A percentile compares a stretch with the other conserved stretches of the same genome.
phyloP scores from a whole-genome alignment of 1,139 yeast species.

The Yamadazyma friedrichii region DNA sequence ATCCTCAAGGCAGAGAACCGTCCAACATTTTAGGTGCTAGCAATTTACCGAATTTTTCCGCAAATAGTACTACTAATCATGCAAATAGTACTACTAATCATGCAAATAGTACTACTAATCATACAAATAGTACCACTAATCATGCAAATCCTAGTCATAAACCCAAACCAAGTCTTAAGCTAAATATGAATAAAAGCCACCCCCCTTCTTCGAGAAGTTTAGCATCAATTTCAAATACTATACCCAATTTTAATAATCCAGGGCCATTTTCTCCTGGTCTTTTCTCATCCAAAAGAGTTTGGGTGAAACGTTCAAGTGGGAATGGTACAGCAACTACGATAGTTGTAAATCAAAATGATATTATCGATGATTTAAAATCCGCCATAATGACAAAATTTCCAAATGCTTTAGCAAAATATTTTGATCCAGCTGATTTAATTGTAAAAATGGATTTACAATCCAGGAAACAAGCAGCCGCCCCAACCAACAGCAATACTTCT shows the following conservation, averaged over 20 bases:
- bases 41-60: neutral
- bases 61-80: too few species aligned
- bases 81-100: too few species aligned
- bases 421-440: slow-evolving; percentile 69
- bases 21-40: too few species aligned
- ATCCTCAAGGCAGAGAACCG: slow-evolving; percentile 2
- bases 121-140: neutral
- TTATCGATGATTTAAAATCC: slow-evolving; percentile 73
- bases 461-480: slow-evolving; percentile 12
- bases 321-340: slow-evolving; percentile 69
- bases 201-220: slow-evolving; percentile 10
- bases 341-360: slow-evolving; percentile 49
- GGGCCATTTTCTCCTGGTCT: slow-evolving; percentile 19
- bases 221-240: slow-evolving; percentile 13
- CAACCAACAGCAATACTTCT: slow-evolving; percentile 1
- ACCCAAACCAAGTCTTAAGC: slow-evolving; percentile 16
- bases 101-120: neutral
- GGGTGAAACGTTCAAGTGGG: slow-evolving; percentile 61
- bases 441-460: slow-evolving; percentile 37
- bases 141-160: slow-evolving; percentile 1
- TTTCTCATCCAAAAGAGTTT: slow-evolving; percentile 42
- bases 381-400: slow-evolving; percentile 65
- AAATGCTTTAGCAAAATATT: slow-evolving; percentile 56
- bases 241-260: slow-evolving; percentile 15
- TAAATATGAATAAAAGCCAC: slow-evolving; percentile 13